These are phyloP conservation scores for Zizania palustris DNA, from an alignment of 202 grass and related monocot genomes.

Conservation along the genomic window DNA sequence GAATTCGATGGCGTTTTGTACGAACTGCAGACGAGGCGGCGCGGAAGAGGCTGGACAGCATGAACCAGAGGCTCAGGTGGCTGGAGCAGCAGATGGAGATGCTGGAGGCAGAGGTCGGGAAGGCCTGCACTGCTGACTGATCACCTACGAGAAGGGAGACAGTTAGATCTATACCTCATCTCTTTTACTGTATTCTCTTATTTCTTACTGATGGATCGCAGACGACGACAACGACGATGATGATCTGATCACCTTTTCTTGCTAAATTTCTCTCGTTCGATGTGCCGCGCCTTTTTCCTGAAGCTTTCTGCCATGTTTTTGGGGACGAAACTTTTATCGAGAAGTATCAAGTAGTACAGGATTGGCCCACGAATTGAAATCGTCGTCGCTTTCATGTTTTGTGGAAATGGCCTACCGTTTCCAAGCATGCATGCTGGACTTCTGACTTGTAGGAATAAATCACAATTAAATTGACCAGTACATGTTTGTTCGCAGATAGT, in stretches of 20 bases:
- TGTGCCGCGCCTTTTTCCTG: background rate
- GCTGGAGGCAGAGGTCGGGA: constrained; percentile 76
- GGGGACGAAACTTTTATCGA: background rate
- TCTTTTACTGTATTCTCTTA: too few species aligned
- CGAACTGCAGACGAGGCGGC: constrained; percentile 61
- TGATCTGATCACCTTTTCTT: background rate
- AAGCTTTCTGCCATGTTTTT: background rate
- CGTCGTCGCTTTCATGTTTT: constrained; percentile 6
- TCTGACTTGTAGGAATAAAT: background rate
- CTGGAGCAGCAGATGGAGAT: constrained; percentile 91
- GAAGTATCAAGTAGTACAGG: too few species aligned
- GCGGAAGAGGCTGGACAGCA: constrained; percentile 57
- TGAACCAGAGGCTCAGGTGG: constrained; percentile 67
- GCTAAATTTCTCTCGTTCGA: background rate
- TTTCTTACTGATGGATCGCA: background rate
- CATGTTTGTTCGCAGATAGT: background rate
- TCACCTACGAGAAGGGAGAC: background rate
- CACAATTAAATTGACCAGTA: background rate
- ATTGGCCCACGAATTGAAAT: background rate
- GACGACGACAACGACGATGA: background rate
- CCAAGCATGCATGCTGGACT: constrained; percentile 42
- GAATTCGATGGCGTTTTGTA: background rate
- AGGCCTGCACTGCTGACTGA: constrained; percentile 38
- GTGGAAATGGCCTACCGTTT: constrained; percentile 36
- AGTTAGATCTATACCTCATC: too few species aligned